Evolutionary conservation across 164 flowering plant species (phyloP), one percentile per base, ranked within the genome.

Genomic region (Cinnamomum chago): DNA sequence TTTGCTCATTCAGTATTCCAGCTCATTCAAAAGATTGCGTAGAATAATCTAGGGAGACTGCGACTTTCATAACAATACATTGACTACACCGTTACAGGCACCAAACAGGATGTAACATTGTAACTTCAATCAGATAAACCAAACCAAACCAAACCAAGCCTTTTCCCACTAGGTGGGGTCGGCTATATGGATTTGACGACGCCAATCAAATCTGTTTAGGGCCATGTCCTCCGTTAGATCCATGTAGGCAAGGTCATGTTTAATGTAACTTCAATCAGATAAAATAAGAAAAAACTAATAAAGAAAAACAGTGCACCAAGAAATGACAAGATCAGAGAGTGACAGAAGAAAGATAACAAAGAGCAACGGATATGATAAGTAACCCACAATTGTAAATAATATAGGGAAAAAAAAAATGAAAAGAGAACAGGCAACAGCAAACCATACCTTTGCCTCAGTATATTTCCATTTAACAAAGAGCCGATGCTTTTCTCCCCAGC

Each of bases 401-500:
- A 27, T 3, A 30, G 50, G 47, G 33, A 28, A 35, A 15, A 28
- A 35, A 15, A 13, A 17, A 3, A 65, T n/a, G 12, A 20, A 67
- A 17, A 67, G 69, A 30, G 47, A 67, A 30, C 28, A 24, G 24
- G 23, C 3, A 30, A 67, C 10, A 5, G 50, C 7, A 73, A 10
- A 70, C 50, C 22, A 72, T 86, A 95, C 99, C 98, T 90, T 93
- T 30, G 97, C 93, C 88, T 95, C 99, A 77, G 82, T 73, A 82
- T 86, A 77, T 82, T 92, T 93, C 98, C 98, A 93, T 80, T 90
- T 92, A 28, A 93, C 84, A 68, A 83, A 92, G 35, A 83, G 84
- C 76, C 78, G 86, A 77, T 96, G 98, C 81, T 96, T 96, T 78
- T 92, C 92, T 15, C 98, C 99, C 98, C 98, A 96, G 18, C 95